Evolutionary conservation across 2,329 filamentous ascomycete genomes (phyloP).

Genomic region (Trichophyton benhamiae): DNA sequence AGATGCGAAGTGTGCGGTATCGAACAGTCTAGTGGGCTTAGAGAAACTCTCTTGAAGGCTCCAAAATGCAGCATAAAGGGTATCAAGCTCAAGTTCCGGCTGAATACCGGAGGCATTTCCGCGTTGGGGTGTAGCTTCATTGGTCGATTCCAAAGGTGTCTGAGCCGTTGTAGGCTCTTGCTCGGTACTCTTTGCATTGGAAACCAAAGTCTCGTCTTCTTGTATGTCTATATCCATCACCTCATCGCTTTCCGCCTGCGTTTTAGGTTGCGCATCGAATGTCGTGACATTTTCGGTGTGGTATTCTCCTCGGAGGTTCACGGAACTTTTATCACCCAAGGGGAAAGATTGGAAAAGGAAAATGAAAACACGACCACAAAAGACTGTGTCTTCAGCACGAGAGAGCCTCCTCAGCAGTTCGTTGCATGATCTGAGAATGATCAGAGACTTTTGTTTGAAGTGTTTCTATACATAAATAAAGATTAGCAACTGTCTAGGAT

Average conservation of each 20-base stretch:
- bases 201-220: slow-evolving; percentile 17
- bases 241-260: slow-evolving; percentile 30
- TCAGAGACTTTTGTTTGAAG: slow-evolving; percentile 70
- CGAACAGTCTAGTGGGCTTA: slow-evolving; percentile 72
- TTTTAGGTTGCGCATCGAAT: slow-evolving; percentile 50
- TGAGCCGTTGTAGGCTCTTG: slow-evolving; percentile 6
- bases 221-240: slow-evolving; percentile 57
- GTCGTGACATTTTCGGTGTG: slow-evolving; percentile 88
- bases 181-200: slow-evolving; percentile 10
- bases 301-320: slow-evolving; percentile 91
- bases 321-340: slow-evolving; percentile 88
- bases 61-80: slow-evolving; percentile 88
- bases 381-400: slow-evolving; percentile 91
- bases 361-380: slow-evolving; percentile 94
- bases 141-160: background rate
- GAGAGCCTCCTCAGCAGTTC: slow-evolving; percentile 86
- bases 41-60: slow-evolving; percentile 84
- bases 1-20: slow-evolving; percentile 50
- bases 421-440: slow-evolving; percentile 89
- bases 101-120: slow-evolving; percentile 14
- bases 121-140: slow-evolving; percentile 8
- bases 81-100: slow-evolving; percentile 52
- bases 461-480: slow-evolving; percentile 37
- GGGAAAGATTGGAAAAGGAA: slow-evolving; percentile 98
- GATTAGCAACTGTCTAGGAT: background rate